Percentiles rank a stretch among this genome's conserved stretches.
Evolutionary conservation across 2,329 filamentous ascomycete genomes (phyloP).

Genomic region (Penicillium sp.): DNA sequence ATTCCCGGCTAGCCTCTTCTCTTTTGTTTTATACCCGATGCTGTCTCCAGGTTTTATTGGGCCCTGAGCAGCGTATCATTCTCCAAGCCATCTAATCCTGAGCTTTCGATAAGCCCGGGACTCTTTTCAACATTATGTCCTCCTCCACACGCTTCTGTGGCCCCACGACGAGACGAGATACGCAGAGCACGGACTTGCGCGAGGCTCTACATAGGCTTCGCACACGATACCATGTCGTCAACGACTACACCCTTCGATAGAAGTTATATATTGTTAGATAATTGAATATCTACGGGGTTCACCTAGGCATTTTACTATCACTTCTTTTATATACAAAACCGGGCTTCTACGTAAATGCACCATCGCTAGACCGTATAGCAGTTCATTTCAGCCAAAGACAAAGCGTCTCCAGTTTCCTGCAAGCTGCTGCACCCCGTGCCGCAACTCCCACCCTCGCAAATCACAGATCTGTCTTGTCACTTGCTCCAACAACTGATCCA

Average conservation of each 20-base stretch:
- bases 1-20: slow-evolving; percentile 26
- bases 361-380: neutral
- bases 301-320: neutral
- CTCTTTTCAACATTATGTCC: neutral
- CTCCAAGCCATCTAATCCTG: neutral
- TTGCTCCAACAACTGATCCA: slow-evolving; percentile 73
- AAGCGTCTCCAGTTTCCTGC: slow-evolving; percentile 74
- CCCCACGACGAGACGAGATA: slow-evolving; percentile 23
- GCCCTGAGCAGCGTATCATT: neutral
- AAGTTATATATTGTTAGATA: slow-evolving; percentile 20
- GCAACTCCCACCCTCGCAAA: slow-evolving; percentile 71
- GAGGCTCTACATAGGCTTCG: slow-evolving; percentile 4
- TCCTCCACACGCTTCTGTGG: slow-evolving; percentile 4
- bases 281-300: slow-evolving; percentile 4
- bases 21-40: neutral
- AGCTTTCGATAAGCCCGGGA: neutral
- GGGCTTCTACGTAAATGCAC: neutral
- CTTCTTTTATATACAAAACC: neutral
- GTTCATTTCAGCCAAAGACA: slow-evolving; percentile 55
- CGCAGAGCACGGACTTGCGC: slow-evolving; percentile 15
- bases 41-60: neutral
- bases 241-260: slow-evolving; percentile 19
- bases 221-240: slow-evolving; percentile 21
- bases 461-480: slow-evolving; percentile 71
- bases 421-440: slow-evolving; percentile 64